phyloP scores from a whole-genome alignment of 2,329 filamentous ascomycete genomes.

The Venturia oleaginea region DNA sequence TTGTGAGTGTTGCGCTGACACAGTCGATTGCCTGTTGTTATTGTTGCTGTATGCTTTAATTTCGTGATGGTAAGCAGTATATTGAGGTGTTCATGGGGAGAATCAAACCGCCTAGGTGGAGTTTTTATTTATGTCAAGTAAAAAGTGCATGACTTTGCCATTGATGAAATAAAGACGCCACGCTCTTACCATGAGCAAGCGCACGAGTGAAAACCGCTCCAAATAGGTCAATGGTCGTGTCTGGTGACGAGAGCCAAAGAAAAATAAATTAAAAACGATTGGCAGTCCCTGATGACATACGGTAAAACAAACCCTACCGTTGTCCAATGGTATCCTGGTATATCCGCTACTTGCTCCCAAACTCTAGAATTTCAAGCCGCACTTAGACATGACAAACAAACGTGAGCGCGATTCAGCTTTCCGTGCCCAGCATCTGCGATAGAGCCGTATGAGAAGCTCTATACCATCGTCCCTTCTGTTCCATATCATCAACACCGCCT shows the following conservation, averaged over 20 bases:
- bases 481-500: conserved; percentile 61
- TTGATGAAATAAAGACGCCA: no score
- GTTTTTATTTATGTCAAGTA: no score
- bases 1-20: background rate
- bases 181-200: no score
- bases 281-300: background rate
- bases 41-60: background rate
- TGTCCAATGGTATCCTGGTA: background rate
- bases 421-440: conserved; percentile 53
- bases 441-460: conserved; percentile 57
- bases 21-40: no score
- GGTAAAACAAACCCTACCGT: background rate
- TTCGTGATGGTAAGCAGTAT: background rate
- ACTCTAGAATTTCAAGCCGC: background rate
- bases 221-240: background rate
- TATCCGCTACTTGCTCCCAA: background rate
- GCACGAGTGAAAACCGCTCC: background rate
- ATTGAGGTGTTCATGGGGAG: no score
- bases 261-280: no score
- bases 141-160: no score
- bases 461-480: conserved; percentile 68
- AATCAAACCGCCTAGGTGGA: no score
- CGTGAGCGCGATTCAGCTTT: conserved; percentile 22
- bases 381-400: background rate
- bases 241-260: background rate